Evolutionary conservation across 2,329 filamentous ascomycete species (phyloP), one percentile per base, ranked within the genome.

Genomic region (Rhexocercosporidium sp.): DNA sequence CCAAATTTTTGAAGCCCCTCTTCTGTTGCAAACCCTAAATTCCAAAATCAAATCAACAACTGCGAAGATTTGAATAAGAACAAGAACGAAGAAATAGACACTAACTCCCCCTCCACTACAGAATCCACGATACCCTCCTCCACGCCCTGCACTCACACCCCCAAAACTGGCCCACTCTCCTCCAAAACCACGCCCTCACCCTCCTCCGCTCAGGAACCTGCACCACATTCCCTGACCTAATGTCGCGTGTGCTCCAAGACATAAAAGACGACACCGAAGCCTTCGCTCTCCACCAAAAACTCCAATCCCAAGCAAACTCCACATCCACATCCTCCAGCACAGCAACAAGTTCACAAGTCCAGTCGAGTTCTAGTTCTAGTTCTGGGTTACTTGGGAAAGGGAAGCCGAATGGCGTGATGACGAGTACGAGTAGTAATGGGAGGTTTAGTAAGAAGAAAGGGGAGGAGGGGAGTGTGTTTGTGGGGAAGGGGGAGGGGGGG

Each of bases 41-140:
- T n/a, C n/a, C n/a, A n/a, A n/a, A n/a, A n/a, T n/a, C n/a, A n/a
- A n/a, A n/a, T n/a, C n/a, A n/a, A n/a, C n/a, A n/a, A n/a, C n/a
- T n/a, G n/a, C n/a, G n/a, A n/a, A n/a, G n/a, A n/a, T n/a, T n/a
- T n/a, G n/a, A n/a, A n/a, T n/a, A 54, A 54, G 3, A 25, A 47
- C n/a, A 47, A 47, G 16, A 22, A 47, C 20, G 12, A 47, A 9
- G 1, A 51, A 46, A 7, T 31, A 39, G 59, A 60, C 25, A 53
- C 39, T 61, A 63, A 65, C 71, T 54, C 20, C 16, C 44, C 37
- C 59, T n/a, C 60, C 59, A 29, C 16, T 12, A 16, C 75, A 89
- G 88, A 72, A 90, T 90, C 73, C 87, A 90, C 81, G 87, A 90
- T 66, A 80, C 83, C 51, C 84, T 90, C 75, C 84, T 90, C 49